A percentile compares a stretch with the other conserved stretches of the same genome.
Conservation (phyloP, 441 rosid genomes). For the Breynia disticha region DNA sequence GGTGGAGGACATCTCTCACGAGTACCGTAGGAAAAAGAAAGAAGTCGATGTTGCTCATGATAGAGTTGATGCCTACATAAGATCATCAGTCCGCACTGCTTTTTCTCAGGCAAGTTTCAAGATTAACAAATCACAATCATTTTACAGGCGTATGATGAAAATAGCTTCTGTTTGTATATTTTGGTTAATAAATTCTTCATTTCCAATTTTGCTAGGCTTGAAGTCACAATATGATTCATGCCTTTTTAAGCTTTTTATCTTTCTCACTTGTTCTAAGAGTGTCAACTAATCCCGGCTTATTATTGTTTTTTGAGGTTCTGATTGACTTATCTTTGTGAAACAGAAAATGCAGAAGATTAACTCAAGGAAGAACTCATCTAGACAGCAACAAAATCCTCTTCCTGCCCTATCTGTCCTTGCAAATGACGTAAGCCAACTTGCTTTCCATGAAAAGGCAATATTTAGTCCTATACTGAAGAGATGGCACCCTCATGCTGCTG, state of each 20-base stretch:
- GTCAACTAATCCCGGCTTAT: background rate
- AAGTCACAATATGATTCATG: background rate
- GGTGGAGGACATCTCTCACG: constrained; percentile 79
- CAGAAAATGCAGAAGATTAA: constrained; percentile 95
- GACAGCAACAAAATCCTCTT: constrained; percentile 54
- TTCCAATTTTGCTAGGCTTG: too few relatives aligned
- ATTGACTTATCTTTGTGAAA: constrained; percentile 13
- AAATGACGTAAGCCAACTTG: constrained; percentile 76
- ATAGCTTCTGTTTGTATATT: background rate
- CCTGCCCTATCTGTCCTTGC: constrained; percentile 77
- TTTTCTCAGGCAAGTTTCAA: constrained; percentile 79
- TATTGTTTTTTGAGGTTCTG: constrained; percentile 1
- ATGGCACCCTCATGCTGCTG: constrained; percentile 99
- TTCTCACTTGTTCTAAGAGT: background rate
- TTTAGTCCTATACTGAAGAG: constrained; percentile 89
- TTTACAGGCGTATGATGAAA: background rate
- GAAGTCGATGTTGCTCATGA: constrained; percentile 63
- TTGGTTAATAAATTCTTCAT: background rate
- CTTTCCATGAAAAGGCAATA: constrained; percentile 63
- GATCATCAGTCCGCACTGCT: constrained; percentile 77
- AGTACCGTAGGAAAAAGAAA: constrained; percentile 70
- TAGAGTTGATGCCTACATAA: constrained; percentile 79
- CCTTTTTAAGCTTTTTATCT: background rate
- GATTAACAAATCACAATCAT: background rate
- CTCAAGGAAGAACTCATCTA: constrained; percentile 71